Base-by-base conservation (phyloP, 257 asterid genomes). In the Verbascum thapsus region DNA sequence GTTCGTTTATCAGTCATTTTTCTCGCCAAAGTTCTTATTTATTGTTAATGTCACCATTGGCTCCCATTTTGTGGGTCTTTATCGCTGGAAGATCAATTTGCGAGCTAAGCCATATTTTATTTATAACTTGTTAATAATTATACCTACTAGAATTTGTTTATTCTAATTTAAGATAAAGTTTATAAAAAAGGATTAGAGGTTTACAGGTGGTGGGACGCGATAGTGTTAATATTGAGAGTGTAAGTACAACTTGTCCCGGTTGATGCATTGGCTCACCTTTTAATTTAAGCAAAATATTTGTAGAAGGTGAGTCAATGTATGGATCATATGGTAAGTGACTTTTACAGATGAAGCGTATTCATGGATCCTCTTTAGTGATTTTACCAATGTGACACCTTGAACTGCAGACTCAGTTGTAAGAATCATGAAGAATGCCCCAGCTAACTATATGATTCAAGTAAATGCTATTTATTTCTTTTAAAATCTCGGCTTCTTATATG, bases 401-500 rank as follows among this genome's bases (percentile, higher is more conserved):
- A 37, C 9, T 15, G 63, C 63, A 16, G 20, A 61, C 38, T 44
- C 22, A 41, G 57, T 38, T 20, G 32, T 35, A 40, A 41, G 61
- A 58, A 8, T 1, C 32, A 8, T 23, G 48, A 19, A 55, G 59
- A 60, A 38, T 38, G 7, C 37, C 41, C 34, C 56, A 43, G 61
- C 26, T 6, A 42, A 16, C 49, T 7, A 45, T 42, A 56, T 22
- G 0, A 49, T 66, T 19, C 19, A 6, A 41, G 35, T 42, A 4
- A 49, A 8, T 41, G 49, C 48, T 3, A 59, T 39, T 12, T 17
- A 22, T 42, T 42, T 19, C 63, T 68, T n/a, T 68, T 34, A 42
- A 45, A 49, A 57, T 43, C 7, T 56, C 7, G 42, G 44, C 50
- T 41, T 17, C 59, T 41, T 19, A 50, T 26, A 12, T 56, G 38